Evolutionary conservation across 2,329 filamentous ascomycete species (phyloP), one percentile per base, ranked within the genome.

Genomic region (Aureobasidium lini): DNA sequence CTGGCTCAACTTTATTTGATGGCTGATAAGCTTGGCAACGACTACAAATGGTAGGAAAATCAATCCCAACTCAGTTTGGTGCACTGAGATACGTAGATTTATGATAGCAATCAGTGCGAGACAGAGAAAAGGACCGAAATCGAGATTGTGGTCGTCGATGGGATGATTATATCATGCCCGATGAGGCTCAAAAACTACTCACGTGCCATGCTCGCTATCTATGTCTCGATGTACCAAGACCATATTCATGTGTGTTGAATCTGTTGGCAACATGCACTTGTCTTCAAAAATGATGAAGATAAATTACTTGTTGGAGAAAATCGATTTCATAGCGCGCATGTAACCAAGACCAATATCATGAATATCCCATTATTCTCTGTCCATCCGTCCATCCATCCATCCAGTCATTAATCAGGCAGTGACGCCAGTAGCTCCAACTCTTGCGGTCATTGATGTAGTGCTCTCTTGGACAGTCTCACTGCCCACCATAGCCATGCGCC

Each of bases 401-500:
- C 31, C 42, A 32, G 18, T 47, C 48, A 15, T 52, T 23, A 52
- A 31, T 58, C 47, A 52, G 34, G 47, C 47, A 36, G 44, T 40
- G 4, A 59, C 57, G 13, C 57, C 57, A 37, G 46, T 59, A 4
- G 47, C 36, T 34, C 43, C 57, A 16, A 50, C 32, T 46, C 57
- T 50, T 42, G 57, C 39, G 9, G 57, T 18, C 36, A 52, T 34
- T 2, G 47, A 42, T n/a, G 57, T 50, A 28, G 57, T 42, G 37
- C 49, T 50, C 15, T 52, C 57, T 9, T 52, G 57, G 13, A 59
- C 48, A 47, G 39, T 60, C 49, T 56, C 58, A 15, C 32, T 39
- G 18, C 40, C 48, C 3, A 47, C 16, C 58, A 40, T 64, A 57
- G 29, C 66, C 66, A 62, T 76, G 75, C 67, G 76, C 74, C 79